Conservation (phyloP, 345 rosid genomes). For the Linum tenue region DNA sequence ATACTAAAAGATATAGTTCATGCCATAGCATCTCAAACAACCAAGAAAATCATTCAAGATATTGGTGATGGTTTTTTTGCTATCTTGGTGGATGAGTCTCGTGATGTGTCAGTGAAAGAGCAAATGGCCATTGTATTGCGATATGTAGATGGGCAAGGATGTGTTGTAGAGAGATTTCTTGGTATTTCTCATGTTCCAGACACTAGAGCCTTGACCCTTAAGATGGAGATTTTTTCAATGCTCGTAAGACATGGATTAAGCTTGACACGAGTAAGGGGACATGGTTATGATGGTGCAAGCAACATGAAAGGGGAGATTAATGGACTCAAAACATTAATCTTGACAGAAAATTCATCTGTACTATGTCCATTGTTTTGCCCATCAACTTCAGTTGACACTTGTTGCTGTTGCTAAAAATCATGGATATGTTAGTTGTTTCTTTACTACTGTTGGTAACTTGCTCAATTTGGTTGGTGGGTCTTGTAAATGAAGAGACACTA, state of each 20-base stretch:
- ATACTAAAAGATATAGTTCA: not conserved
- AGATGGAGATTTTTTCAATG: not conserved
- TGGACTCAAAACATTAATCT: no score
- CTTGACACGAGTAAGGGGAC: no score
- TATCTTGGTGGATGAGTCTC: constrained; percentile 12
- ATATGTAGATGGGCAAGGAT: constrained; percentile 7
- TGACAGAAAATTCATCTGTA: no score
- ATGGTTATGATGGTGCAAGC: no score
- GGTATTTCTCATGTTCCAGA: constrained; percentile 2
- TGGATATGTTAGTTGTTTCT: not conserved
- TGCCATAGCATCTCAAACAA: not conserved
- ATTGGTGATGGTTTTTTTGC: constrained; percentile 6
- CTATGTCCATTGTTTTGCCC: no score
- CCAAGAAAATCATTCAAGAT: not conserved
- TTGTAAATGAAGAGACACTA: not conserved
- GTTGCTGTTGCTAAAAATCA: constrained; percentile 1
- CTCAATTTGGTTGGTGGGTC: constrained; percentile 6
- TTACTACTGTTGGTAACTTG: not conserved
- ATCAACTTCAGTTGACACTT: not conserved
- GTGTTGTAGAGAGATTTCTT: constrained; percentile 1
- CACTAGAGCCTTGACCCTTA: not conserved
- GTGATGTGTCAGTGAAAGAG: constrained; percentile 1
- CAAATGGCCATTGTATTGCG: constrained; percentile 6
- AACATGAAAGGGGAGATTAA: no score
- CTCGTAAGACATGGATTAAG: constrained; percentile 6